phyloP scores from a whole-genome alignment of 2,329 filamentous ascomycete genomes.

The Aspergillus eucalypticola region DNA sequence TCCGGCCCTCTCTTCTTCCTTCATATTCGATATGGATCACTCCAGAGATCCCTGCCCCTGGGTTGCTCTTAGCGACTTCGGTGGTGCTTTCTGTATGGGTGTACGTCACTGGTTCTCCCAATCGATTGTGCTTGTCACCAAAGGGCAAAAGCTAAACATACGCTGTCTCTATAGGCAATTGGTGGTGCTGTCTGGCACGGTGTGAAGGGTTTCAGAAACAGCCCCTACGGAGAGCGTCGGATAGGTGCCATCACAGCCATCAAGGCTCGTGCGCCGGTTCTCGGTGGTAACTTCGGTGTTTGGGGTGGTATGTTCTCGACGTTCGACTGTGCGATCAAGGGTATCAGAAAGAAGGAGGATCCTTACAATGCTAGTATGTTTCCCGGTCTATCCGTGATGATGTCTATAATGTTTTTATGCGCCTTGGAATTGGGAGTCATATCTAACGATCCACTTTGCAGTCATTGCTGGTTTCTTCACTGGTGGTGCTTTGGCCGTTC shows the following conservation, averaged over 20 bases:
- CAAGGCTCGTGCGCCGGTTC: conserved; percentile 92
- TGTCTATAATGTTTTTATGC: background rate
- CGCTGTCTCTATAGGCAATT: conserved; percentile 57
- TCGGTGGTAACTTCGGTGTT: conserved; percentile 96
- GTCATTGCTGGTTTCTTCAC: conserved; percentile 96
- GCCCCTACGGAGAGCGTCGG: conserved; percentile 86
- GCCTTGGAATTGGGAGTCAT: background rate
- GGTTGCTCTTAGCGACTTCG: conserved; percentile 96
- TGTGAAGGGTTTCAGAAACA: conserved; percentile 90
- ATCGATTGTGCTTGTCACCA: background rate
- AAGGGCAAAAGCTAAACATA: conserved; percentile 24
- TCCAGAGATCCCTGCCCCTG: conserved; percentile 94
- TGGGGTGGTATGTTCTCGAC: conserved; percentile 97
- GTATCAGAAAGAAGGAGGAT: conserved; percentile 92
- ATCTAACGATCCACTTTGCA: conserved; percentile 23
- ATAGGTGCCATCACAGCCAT: conserved; percentile 96
- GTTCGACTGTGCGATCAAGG: conserved; percentile 96
- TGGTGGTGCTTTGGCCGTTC: conserved; percentile 84
- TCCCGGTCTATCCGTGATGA: background rate
- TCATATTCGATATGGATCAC: conserved; percentile 72
- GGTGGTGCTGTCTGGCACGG: conserved; percentile 91
- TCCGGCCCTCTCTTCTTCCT: background rate
- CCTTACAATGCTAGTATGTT: conserved; percentile 83
- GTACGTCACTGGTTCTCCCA: conserved; percentile 57
- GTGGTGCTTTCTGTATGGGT: conserved; percentile 95